Evolutionary conservation across 176 grass and related monocot genomes (phyloP), one percentile per base, ranked within the genome.

Genomic region (Eragrostis nindensis): DNA sequence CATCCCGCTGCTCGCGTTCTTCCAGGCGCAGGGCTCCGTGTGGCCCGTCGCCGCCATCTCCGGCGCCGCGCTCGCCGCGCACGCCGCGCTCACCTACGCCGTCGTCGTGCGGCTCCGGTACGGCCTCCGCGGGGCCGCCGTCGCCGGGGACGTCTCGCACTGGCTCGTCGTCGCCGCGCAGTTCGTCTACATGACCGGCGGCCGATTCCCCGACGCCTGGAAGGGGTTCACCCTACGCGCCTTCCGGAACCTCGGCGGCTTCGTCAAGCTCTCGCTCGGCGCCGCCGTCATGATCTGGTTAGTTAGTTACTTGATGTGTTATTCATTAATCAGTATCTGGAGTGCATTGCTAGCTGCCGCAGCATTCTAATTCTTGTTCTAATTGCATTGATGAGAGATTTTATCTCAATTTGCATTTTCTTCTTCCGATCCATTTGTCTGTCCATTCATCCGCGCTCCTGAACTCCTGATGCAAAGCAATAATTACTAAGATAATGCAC

Each of bases 271-370:
- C 1, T 91, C 90, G 5, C 86, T 91, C 15, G 90, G 65, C 0
- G 85, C 90, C 0, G 90, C 90, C 44, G n/a, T 85, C 82, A 91
- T 91, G 86, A 47, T 91, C 43, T 91, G 90, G 86, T 91, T 41
- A 5, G 68, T 82, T 36, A 36, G 32, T 36, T 36, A 36, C 2
- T 36, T 36, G 4, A 36, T 36, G 32, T 36, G 32, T 36, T 36
- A 36, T 36, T 36, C 32, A 4, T 36, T 36, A 36, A 36, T 36
- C 4, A 36, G 32, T 36, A n/a, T n/a, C n/a, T n/a, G n/a, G n/a
- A n/a, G n/a, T 36, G 32, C 32, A n/a, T n/a, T 36, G 32, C 4
- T 36, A 4, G 32, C 32, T 36, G 32, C 32, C 32, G 32, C 32
- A 36, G 32, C 32, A 36, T 36, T 36, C 32, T 36, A 36, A 36